Evolutionary conservation across 805 yeast species (phyloP), one percentile per base, ranked within the genome.

Genomic region (Geotrichum ghanense): DNA sequence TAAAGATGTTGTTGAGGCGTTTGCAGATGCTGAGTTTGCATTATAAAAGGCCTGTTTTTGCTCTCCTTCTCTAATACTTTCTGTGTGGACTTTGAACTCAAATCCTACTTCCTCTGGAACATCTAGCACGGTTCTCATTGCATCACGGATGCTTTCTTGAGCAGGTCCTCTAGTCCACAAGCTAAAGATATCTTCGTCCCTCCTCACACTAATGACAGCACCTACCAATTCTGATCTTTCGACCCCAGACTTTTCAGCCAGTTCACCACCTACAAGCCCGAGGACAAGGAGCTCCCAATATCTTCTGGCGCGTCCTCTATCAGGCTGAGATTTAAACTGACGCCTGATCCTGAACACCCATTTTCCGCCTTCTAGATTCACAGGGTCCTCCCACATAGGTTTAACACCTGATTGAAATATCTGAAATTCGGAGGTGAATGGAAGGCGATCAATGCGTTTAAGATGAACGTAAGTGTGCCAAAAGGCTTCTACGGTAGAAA

Each of bases 401-500:
- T 74, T 73, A 31, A 78, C 69, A 1, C 81, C 81, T 25, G 70
- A 63, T 52, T 76, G 76, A 63, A 79, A 79, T 7, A 79, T 60
- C 49, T 76, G 74, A 46, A 74, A 67, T 56, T 78, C 82, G 22
- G 77, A 67, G 31, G 59, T 56, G 44, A 56, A 53, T 12, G 57
- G 53, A 27, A 58, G 50, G 42, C 49, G 47, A 47, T 56, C 57
- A n/a, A 56, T 45, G 10, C 56, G 51, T 9, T 51, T 42, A 42
- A 59, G 46, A 37, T 92, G 85, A 62, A 86, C 84, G 70, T 79
- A 83, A 54, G 88, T 77, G 16, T 95, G 95, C 97, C 97, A 89
- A 68, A 89, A 89, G 64, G 87, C 95, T 70, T 89, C 97, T 44
- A 88, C 95, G 19, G 95, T 80, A 48, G 79, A 75, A 62, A 89